These are phyloP conservation scores for Cryptosporidium sp. DNA, from an alignment of 169 alveolate genomes.

Conservation along the genomic window DNA sequence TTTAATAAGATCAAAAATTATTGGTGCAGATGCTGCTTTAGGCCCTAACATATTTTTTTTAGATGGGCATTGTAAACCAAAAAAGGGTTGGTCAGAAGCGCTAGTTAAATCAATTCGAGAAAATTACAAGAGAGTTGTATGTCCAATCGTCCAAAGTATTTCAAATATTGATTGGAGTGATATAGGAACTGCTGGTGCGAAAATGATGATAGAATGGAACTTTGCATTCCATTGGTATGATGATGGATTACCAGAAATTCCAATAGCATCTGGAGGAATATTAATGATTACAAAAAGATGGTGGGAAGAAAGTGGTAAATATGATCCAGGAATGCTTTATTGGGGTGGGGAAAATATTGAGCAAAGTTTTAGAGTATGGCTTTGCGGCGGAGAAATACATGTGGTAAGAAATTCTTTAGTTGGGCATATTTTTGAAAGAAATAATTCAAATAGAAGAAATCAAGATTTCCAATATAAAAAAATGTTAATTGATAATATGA, in stretches of 20 bases:
- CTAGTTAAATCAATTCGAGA: conserved; percentile 77
- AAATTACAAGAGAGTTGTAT: conserved; percentile 82
- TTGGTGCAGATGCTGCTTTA: conserved; percentile 80
- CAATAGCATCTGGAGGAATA: conserved; percentile 82
- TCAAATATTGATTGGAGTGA: conserved; percentile 77
- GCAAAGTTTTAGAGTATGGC: conserved; percentile 81
- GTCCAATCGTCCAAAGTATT: conserved; percentile 78
- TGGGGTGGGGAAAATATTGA: conserved; percentile 86
- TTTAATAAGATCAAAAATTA: conserved; percentile 78
- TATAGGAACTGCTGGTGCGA: conserved; percentile 77
- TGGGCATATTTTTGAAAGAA: conserved; percentile 74
- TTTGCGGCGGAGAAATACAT: conserved; percentile 84
- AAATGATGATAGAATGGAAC: conserved; percentile 84
- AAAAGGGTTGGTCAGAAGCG: conserved; percentile 76
- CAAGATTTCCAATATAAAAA: conserved; percentile 66
- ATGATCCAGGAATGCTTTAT: conserved; percentile 79
- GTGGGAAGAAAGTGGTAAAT: conserved; percentile 85
- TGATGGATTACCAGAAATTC: conserved; percentile 79
- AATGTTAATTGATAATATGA: conserved; percentile 46
- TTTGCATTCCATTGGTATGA: conserved; percentile 83
- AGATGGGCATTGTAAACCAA: conserved; percentile 84
- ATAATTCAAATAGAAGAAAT: conserved; percentile 26
- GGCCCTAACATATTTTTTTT: conserved; percentile 80
- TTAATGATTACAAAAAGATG: conserved; percentile 80
- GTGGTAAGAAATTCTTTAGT: conserved; percentile 71